phyloP scores from a whole-genome alignment of 176 grass and related monocot species.

The Paspalum notatum region DNA sequence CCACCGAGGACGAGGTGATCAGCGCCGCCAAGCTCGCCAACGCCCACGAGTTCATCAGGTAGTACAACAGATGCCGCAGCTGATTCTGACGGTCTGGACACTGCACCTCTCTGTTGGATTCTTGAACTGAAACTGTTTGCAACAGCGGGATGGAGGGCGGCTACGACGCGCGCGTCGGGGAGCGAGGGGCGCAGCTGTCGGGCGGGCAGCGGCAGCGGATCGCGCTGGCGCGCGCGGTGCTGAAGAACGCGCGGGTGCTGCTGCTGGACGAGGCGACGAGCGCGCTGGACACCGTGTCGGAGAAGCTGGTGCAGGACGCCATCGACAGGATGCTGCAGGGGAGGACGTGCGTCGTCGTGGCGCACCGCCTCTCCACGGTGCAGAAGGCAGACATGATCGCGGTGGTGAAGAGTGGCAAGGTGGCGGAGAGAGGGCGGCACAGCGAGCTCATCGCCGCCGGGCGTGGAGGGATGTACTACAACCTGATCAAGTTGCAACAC shows the following conservation, averaged over 20 bases:
- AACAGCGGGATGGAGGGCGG: conserved; percentile 54
- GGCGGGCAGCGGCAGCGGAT: conserved; percentile 68
- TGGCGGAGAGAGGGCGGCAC: conserved; percentile 57
- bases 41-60: conserved; percentile 59
- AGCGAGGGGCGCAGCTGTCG: conserved; percentile 59
- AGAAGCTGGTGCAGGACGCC: conserved; percentile 58
- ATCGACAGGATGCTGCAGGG: conserved; percentile 58
- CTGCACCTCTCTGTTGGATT: neutral
- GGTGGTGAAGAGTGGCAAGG: conserved; percentile 50
- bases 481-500: conserved; percentile 55
- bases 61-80: neutral
- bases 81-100: neutral
- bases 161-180: conserved; percentile 56
- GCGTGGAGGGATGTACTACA: conserved; percentile 50
- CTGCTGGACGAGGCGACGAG: conserved; percentile 95
- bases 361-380: conserved; percentile 60
- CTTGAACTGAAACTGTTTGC: neutral
- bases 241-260: conserved; percentile 60
- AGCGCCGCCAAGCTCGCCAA: conserved; percentile 48
- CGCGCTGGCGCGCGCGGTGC: conserved; percentile 55
- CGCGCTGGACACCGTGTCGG: conserved; percentile 68
- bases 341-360: conserved; percentile 58
- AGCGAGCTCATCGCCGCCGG: conserved; percentile 48
- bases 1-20: conserved; percentile 45
- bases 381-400: conserved; percentile 51